Conservation (phyloP, 2,329 filamentous ascomycete genomes). For the Cladophialophora psammophila region DNA sequence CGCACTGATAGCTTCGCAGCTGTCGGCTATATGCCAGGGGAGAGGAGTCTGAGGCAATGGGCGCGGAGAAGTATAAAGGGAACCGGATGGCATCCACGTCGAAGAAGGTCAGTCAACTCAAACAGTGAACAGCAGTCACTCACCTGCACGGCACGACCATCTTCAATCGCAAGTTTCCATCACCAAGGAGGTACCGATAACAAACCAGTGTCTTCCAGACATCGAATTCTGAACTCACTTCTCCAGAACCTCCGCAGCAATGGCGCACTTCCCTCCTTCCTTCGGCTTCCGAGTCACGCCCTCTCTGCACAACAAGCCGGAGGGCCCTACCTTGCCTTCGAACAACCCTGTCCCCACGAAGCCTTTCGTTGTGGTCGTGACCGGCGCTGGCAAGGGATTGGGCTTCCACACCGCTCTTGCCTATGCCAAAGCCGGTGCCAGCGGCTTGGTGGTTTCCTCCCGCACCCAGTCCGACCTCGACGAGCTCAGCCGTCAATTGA, state of each 20-base stretch:
- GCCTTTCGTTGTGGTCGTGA: conserved; percentile 27
- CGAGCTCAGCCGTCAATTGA: conserved; percentile 23
- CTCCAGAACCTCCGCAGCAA: neutral
- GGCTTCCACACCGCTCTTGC: conserved; percentile 51
- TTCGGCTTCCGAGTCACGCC: conserved; percentile 13
- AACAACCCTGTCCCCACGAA: conserved; percentile 22
- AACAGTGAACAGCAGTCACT: neutral
- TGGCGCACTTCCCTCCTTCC: conserved; percentile 12
- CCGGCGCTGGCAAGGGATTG: conserved; percentile 42
- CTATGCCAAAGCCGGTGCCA: conserved; percentile 24
- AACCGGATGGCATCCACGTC: neutral
- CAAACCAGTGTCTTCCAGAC: neutral
- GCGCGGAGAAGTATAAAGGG: neutral
- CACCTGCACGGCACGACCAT: neutral
- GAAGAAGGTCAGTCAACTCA: neutral
- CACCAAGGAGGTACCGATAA: neutral
- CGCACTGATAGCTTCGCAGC: neutral
- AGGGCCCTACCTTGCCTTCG: conserved; percentile 17
- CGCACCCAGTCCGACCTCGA: conserved; percentile 25
- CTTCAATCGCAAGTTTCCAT: neutral
- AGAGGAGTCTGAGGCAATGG: neutral
- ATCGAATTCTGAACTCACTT: neutral
- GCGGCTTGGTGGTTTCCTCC: conserved; percentile 17
- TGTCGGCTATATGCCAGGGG: neutral
- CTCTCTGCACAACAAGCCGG: conserved; percentile 16